Base-by-base conservation (phyloP, 1,139 yeast species). In the Geotrichum australiense region DNA sequence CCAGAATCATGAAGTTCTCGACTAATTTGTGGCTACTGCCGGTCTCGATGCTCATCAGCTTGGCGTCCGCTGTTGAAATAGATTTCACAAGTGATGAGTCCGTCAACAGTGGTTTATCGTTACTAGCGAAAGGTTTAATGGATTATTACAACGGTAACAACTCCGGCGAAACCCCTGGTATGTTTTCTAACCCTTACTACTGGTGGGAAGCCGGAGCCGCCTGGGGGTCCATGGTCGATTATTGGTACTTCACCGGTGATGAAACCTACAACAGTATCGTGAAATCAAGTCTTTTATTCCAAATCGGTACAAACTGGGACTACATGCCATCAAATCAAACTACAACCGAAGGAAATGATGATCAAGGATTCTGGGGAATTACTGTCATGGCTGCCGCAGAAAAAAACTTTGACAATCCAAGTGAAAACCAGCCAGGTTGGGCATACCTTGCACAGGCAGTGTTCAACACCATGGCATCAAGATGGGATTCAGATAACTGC, bases 181-280 rank as follows among this genome's bases (percentile, higher is more conserved):
- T 77, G 80, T 85, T 86, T 59, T 65, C 71, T 12, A 59, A 68
- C 50, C 94, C 94, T 1, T 83, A 82, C 65, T 84, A 81, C 68
- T 86, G 96, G 96, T 86, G 95, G 94, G 84, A 81, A 65, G 91
- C 93, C 34, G 95, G 94, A 50, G 94, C 86, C 46, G 86, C 84
- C 1, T 80, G 85, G 77, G 89, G 89, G 11, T 73, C 85, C 7
- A 56, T 85, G 64, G 64, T 85, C 41, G 89, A 81, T 58, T 80
- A 78, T 57, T 68, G 79, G 54, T 73, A 66, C 51, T 73, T 73
- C 56, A 78, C 86, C 59, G 65, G 73, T 23, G 78, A 84, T 61
- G 71, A 71, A 53, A 73, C 85, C 1, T 80, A 69, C 54, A 75
- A 70, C 47, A 66, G 68, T 3, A 52, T 73, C 21, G 70, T 82